Base-by-base conservation (phyloP, 306 rosid genomes). In the Rubus parviflorus region DNA sequence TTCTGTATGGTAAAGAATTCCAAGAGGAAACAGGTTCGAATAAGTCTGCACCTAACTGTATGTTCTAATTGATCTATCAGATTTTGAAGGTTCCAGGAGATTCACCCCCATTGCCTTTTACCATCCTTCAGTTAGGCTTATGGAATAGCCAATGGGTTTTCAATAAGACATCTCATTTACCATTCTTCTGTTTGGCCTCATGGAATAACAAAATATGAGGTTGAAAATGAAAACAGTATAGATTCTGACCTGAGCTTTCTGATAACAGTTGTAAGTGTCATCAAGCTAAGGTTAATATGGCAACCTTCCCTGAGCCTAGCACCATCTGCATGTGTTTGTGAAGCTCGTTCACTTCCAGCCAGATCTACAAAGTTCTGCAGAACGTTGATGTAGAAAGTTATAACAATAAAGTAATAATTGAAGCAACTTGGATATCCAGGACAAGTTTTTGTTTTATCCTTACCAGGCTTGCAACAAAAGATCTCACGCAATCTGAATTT, bases 181-280 rank as follows among this genome's bases (percentile, higher is more conserved):
- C 64, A 57, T 4, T 25, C 62, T 60, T 12, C 65, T 11, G 65
- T 63, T 37, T 5, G 16, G n/a, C 45, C 45, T 63, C 22, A 37
- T 63, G 68, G 22, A 37, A 37, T 40, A 37, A 14, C 11, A 63
- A 63, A 45, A 42, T 13, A 56, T 38, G 38, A 53, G 19, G 54
- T 45, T 68, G 42, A 30, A 61, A 57, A 23, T 12, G 66, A 25
- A 61, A 46, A 52, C 20, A n/a, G 38, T 74, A 57, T 12, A 41
- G 42, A 66, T 85, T 76, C 88, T 88, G 52, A 96, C 99, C 99
- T 93, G 56, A 96, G 96, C 87, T 96, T 96, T 85, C 99, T 91
- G 86, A 96, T 96, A 73, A 96, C 99, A 82, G 99, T 96, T 71
- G 99, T 96, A 73, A 96, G 99, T 65, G 99, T 96, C 99, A 96